phyloP scores from a whole-genome alignment of 2,329 filamentous ascomycete species.

The Nigrospora osmanthi region DNA sequence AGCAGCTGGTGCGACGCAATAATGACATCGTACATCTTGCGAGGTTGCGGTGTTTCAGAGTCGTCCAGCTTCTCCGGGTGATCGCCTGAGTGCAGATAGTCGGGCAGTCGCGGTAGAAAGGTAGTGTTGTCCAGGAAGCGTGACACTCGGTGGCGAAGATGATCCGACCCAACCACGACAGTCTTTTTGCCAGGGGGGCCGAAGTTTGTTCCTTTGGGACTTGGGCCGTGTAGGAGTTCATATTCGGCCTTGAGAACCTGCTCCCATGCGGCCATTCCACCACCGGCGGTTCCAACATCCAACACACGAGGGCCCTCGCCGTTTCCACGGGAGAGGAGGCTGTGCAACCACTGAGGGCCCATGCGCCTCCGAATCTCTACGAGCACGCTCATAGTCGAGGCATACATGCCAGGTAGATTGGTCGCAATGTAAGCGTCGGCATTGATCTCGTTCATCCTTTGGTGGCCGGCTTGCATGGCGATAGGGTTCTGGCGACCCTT shows the following conservation, averaged over 20 bases:
- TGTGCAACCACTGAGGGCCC: conserved; percentile 62
- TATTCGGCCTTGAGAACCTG: conserved; percentile 77
- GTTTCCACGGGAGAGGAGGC: conserved; percentile 50
- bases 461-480: conserved; percentile 53
- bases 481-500: conserved; percentile 57
- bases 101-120: conserved; percentile 85
- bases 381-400: conserved; percentile 57
- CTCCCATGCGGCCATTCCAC: conserved; percentile 66
- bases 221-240: conserved; percentile 53
- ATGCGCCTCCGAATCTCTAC: conserved; percentile 69
- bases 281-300: conserved; percentile 68
- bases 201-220: conserved; percentile 30
- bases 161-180: conserved; percentile 69
- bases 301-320: conserved; percentile 55
- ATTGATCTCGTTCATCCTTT: conserved; percentile 66
- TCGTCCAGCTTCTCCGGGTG: conserved; percentile 53
- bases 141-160: conserved; percentile 68
- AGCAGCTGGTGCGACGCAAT: conserved; percentile 82
- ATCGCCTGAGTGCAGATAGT: conserved; percentile 63
- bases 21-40: conserved; percentile 83
- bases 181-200: conserved; percentile 65
- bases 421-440: conserved; percentile 65
- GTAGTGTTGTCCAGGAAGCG: conserved; percentile 79
- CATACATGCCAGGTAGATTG: conserved; percentile 64
- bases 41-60: conserved; percentile 41